Percentiles rank a stretch among this genome's conserved stretches.
These are phyloP conservation scores for Pythium brassicae DNA, from an alignment of 352 stramenopile species.

Conservation along the genomic window DNA sequence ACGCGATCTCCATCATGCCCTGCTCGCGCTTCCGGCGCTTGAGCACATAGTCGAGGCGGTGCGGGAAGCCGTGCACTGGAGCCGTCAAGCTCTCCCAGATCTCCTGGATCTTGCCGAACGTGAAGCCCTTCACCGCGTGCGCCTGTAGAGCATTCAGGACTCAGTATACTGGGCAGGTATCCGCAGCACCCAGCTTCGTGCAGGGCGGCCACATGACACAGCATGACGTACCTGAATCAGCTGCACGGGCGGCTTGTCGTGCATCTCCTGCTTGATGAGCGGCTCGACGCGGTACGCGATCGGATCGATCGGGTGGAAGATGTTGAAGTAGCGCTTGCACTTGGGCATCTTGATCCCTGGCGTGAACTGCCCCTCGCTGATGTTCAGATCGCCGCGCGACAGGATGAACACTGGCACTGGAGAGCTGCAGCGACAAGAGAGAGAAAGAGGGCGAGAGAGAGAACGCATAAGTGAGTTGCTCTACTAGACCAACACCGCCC, in stretches of 20 bases:
- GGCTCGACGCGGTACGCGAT: conserved; percentile 90
- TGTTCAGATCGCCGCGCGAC: conserved; percentile 71
- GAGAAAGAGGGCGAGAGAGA: not conserved
- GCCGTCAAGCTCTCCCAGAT: conserved; percentile 64
- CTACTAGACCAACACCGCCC: not conserved
- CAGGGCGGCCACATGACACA: no score
- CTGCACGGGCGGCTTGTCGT: conserved; percentile 79
- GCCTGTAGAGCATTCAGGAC: conserved; percentile 21
- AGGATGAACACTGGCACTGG: conserved; percentile 83
- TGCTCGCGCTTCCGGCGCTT: conserved; percentile 71
- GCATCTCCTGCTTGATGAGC: conserved; percentile 86
- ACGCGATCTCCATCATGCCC: conserved; percentile 85
- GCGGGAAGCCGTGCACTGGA: conserved; percentile 67
- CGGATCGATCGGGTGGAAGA: conserved; percentile 91
- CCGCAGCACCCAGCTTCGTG: no score
- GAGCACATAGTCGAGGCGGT: conserved; percentile 81
- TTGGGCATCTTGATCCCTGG: conserved; percentile 77
- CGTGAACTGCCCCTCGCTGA: conserved; percentile 70
- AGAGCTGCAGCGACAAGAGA: no score
- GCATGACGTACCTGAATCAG: conserved; percentile 51
- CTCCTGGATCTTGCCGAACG: conserved; percentile 76
- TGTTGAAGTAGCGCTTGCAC: conserved; percentile 86
- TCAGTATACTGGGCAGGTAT: not conserved
- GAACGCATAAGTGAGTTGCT: not conserved
- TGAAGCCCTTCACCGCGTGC: conserved; percentile 54